Evolutionary conservation across 2,329 filamentous ascomycete species (phyloP).

Genomic region (Alternaria arbusti): DNA sequence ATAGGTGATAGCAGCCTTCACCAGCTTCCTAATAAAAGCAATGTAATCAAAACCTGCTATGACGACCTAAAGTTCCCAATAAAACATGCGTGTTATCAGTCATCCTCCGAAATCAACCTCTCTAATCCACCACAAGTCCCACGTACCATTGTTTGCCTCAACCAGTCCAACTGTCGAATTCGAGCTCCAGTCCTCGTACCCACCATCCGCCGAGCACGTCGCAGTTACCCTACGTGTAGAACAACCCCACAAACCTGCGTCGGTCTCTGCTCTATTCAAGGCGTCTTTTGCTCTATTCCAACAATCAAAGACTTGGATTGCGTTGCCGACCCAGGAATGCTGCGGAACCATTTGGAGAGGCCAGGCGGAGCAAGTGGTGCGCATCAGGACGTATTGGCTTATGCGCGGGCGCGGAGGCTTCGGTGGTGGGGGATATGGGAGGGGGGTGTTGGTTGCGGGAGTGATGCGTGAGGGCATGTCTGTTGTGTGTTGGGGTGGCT

Average conservation of each 20-base stretch:
- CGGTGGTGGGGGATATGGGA: neutral
- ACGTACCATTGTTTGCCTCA: neutral
- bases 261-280: neutral
- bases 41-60: neutral
- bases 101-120: neutral
- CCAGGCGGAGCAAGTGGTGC: neutral
- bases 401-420: neutral
- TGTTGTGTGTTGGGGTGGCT: neutral
- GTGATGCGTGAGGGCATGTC: neutral
- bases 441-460: neutral
- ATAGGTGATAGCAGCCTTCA: neutral
- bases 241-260: neutral
- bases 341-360: neutral
- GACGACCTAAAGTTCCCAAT: neutral
- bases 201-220: neutral
- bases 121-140: neutral
- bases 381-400: neutral
- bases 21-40: neutral
- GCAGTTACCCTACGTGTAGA: neutral
- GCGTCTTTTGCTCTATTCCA: neutral
- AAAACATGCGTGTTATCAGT: too few relatives aligned
- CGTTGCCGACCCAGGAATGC: neutral
- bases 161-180: neutral
- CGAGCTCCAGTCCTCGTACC: neutral
- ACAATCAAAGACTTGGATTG: neutral